phyloP scores from a whole-genome alignment of 164 flowering plant species.

The Nymphaea thermarum region DNA sequence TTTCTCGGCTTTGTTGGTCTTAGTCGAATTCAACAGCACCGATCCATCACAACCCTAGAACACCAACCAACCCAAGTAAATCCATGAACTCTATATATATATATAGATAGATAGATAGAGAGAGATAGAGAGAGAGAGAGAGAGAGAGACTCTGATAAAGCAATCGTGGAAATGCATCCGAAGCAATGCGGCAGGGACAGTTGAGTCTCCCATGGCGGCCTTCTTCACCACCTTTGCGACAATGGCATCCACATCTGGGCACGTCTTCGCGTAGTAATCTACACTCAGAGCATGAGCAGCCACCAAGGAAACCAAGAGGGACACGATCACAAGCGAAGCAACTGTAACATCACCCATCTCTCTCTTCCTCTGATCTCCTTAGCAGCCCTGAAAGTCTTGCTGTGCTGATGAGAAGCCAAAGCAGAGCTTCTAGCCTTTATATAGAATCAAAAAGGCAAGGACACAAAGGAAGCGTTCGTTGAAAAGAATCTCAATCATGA shows the following conservation, averaged over 20 bases:
- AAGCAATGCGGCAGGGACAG: slow-evolving; percentile 71
- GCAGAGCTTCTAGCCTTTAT: no score
- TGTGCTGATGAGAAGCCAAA: no score
- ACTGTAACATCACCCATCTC: slow-evolving; percentile 25
- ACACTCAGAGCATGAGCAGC: slow-evolving; percentile 29
- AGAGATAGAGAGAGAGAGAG: slow-evolving; percentile 1
- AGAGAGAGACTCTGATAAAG: slow-evolving; percentile 50
- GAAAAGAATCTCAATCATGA: no score
- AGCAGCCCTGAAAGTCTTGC: no score
- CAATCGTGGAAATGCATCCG: slow-evolving; percentile 93
- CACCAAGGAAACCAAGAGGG: slow-evolving; percentile 8
- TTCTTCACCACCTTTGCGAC: slow-evolving; percentile 36
- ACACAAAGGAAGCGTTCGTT: no score
- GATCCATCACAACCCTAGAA: slow-evolving; percentile 74
- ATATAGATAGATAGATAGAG: neutral
- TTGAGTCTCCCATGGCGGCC: slow-evolving; percentile 39
- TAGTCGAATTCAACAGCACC: slow-evolving; percentile 40
- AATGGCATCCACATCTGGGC: slow-evolving; percentile 46
- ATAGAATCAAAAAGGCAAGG: no score
- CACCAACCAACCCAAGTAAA: slow-evolving; percentile 1
- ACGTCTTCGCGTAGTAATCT: slow-evolving; percentile 56
- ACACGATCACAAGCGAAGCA: slow-evolving; percentile 13
- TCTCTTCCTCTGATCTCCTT: slow-evolving; percentile 39
- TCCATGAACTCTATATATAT: neutral
- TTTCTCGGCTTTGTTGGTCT: slow-evolving; percentile 56